Evolutionary conservation across 805 yeast genomes (phyloP), one percentile per base, ranked within the genome.

Genomic region (Candida golubevii): DNA sequence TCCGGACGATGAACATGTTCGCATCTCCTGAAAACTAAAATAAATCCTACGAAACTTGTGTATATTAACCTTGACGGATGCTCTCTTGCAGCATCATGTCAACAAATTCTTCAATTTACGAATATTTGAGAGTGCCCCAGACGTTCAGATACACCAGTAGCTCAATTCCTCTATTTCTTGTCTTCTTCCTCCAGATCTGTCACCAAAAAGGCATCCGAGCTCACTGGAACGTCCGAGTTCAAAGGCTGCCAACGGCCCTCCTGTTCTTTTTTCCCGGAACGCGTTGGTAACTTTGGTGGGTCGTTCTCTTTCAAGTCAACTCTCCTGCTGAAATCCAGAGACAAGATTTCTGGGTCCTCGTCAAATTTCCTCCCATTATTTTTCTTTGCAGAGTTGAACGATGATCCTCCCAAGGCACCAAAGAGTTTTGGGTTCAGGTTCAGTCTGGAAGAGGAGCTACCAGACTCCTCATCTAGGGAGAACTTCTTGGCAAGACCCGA

Each of bases 401-500:
- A 71, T 11, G 74, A 75, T 8, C 75, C 73, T 28, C 76, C 75
- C 50, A 71, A 63, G 1, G 76, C 76, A 8, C 76, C 76, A 56
- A 71, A 71, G 15, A 71, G 56, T 54, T 67, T 66, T 13, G 69
- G 65, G 46, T 57, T 54, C 35, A 49, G 54, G 10, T 43, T 45
- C 35, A 41, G 40, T 38, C 42, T 41, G 37, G 49, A 33, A 36
- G 46, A 15, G 28, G 37, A 38, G 11, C 36, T 31, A 14, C 38
- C 50, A 26, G 45, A 46, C 33, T 47, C 48, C 14, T 51, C 48
- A 6, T 54, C 56, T 36, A 54, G 62, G 44, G 51, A 65, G 46
- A 71, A 65, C 55, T 72, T 77, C 67, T 79, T 80, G 29, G 82
- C 75, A 45, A 87, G 58, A 12, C 82, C 86, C 48, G 78, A 78